phyloP scores from a whole-genome alignment of 768 basidiomycete genomes.

The Tephrocybe sp. region DNA sequence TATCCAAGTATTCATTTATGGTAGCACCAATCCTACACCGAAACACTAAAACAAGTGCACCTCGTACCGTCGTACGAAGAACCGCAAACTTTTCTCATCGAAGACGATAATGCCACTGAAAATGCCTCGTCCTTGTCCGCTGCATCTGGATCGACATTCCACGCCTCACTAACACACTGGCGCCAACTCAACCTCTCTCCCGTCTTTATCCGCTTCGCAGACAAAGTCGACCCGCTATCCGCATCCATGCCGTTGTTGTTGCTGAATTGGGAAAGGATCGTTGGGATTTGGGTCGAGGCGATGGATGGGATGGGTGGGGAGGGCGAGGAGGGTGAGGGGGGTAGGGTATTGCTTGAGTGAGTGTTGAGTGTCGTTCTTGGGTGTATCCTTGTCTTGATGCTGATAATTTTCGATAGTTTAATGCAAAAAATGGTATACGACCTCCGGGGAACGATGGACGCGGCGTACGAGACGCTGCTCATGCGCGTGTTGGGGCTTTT shows the following conservation, averaged over 20 bases:
- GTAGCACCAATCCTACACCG: slow-evolving; percentile 74
- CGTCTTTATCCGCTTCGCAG: slow-evolving; percentile 68
- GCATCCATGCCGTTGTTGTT: slow-evolving; percentile 79
- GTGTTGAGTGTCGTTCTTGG: slow-evolving; percentile 20
- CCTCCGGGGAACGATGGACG: slow-evolving; percentile 71
- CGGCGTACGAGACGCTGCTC: slow-evolving; percentile 57
- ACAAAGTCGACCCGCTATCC: slow-evolving; percentile 56
- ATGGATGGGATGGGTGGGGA: slow-evolving; percentile 27
- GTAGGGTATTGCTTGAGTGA: slow-evolving; percentile 75
- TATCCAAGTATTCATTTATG: neutral
- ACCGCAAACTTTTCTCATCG: slow-evolving; percentile 24
- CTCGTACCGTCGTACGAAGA: slow-evolving; percentile 62
- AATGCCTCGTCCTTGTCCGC: neutral
- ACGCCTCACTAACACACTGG: slow-evolving; percentile 71
- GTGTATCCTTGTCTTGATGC: neutral
- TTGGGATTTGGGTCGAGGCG: slow-evolving; percentile 60
- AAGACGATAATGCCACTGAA: slow-evolving; percentile 1
- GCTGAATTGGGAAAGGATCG: slow-evolving; percentile 73
- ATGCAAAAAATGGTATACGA: slow-evolving; percentile 79
- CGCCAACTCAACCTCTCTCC: slow-evolving; percentile 77
- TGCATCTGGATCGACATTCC: slow-evolving; percentile 85
- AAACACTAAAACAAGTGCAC: slow-evolving; percentile 67
- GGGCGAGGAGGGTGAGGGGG: slow-evolving; percentile 65
- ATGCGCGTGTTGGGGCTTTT: slow-evolving; percentile 55
- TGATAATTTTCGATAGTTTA: slow-evolving; percentile 41